These are phyloP conservation scores for Pseudozyma thailandica DNA, from an alignment of 1,284 basidiomycete species.

Conservation along the genomic window DNA sequence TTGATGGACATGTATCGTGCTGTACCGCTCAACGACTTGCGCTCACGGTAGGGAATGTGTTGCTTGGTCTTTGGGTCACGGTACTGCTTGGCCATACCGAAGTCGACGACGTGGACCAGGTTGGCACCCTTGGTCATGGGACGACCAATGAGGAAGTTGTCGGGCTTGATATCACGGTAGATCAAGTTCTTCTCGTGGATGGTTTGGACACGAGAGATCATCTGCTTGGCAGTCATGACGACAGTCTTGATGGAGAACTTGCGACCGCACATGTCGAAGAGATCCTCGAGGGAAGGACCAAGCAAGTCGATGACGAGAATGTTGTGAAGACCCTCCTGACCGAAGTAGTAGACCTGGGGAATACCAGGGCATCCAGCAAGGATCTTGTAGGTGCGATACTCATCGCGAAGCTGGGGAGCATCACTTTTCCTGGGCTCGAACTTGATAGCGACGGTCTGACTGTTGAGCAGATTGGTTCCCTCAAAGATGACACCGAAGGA, in stretches of 20 bases:
- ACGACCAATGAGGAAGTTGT: constrained; percentile 93
- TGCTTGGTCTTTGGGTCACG: constrained; percentile 96
- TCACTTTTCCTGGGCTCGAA: constrained; percentile 97
- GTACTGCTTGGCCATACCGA: constrained; percentile 98
- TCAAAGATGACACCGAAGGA: constrained; percentile 98
- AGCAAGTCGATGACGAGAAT: constrained; percentile 95
- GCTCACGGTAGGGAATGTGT: constrained; percentile 94
- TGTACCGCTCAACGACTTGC: constrained; percentile 87
- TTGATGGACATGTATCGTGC: constrained; percentile 99
- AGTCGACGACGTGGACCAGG: constrained; percentile 87
- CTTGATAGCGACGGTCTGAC: constrained; percentile 96
- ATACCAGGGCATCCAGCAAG: constrained; percentile 92
- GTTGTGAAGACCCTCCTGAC: constrained; percentile 96
- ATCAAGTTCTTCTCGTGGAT: constrained; percentile 98
- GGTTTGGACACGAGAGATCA: constrained; percentile 83
- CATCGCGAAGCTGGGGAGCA: constrained; percentile 92
- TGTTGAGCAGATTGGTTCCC: constrained; percentile 93
- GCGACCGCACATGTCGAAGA: constrained; percentile 95
- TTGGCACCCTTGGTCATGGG: constrained; percentile 87
- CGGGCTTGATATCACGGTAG: constrained; percentile 96
- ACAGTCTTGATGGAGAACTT: constrained; percentile 96
- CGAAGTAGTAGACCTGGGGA: constrained; percentile 96
- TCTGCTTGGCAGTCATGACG: constrained; percentile 95
- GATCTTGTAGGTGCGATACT: constrained; percentile 97
- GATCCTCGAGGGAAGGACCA: constrained; percentile 89